Conservation (phyloP, 371 early-diverging fungal species). For the Mortierella sp. region DNA sequence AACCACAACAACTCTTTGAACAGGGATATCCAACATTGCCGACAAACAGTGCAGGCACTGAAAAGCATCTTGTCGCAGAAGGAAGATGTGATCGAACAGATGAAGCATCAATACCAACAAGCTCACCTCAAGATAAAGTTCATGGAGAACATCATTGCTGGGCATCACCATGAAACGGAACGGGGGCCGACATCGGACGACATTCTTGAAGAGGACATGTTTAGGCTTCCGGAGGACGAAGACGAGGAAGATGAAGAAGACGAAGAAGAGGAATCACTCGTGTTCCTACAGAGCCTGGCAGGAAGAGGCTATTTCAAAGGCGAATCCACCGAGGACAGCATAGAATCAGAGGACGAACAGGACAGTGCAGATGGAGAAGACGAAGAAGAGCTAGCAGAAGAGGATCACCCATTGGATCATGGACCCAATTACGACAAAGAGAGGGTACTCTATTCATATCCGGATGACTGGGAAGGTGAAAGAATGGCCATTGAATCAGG, state of each 20-base stretch:
- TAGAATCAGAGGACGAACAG: too few relatives aligned
- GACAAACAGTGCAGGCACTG: conserved; percentile 39
- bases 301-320: neutral
- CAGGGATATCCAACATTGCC: conserved; percentile 35
- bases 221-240: neutral
- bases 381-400: conserved; percentile 1
- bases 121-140: conserved; percentile 28
- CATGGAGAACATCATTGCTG: conserved; percentile 28
- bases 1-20: conserved; percentile 32
- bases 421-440: too few relatives aligned
- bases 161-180: conserved; percentile 6
- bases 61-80: conserved; percentile 33
- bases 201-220: too few relatives aligned
- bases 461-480: too few relatives aligned
- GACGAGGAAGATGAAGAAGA: conserved; percentile 6
- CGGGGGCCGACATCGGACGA: neutral
- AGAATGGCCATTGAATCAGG: too few relatives aligned
- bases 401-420: neutral
- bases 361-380: neutral
- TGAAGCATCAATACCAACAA: conserved; percentile 24
- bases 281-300: too few relatives aligned
- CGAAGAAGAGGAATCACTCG: too few relatives aligned
- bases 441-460: too few relatives aligned
- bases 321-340: too few relatives aligned
- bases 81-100: conserved; percentile 27